Percentiles rank a stretch among this genome's conserved stretches.
These are phyloP conservation scores for Mortierella sp. DNA, from an alignment of 371 early-diverging fungal species.

Conservation along the genomic window DNA sequence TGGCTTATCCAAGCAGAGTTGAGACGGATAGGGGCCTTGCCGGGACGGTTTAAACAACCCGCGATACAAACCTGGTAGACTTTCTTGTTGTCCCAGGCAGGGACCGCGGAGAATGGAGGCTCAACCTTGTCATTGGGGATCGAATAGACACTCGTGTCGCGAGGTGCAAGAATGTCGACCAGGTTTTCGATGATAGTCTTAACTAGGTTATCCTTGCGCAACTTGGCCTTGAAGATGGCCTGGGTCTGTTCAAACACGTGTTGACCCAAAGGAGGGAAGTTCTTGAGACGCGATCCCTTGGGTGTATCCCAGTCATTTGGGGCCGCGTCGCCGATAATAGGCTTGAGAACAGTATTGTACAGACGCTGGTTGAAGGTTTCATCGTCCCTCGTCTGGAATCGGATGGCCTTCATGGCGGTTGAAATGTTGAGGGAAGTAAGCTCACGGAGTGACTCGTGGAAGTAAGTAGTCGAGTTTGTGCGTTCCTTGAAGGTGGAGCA, in stretches of 20 bases:
- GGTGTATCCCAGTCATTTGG: background rate
- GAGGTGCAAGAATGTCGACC: conserved; percentile 24
- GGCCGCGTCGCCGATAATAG: background rate
- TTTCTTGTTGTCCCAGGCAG: conserved; percentile 41
- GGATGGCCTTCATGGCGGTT: conserved; percentile 6
- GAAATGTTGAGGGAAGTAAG: conserved; percentile 13
- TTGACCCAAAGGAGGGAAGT: conserved; percentile 43
- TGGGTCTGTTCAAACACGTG: conserved; percentile 32
- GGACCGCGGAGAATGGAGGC: conserved; percentile 39
- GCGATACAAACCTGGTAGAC: conserved; percentile 33
- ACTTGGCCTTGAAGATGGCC: conserved; percentile 22
- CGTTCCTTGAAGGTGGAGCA: conserved; percentile 34
- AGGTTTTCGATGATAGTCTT: conserved; percentile 22
- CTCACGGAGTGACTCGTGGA: conserved; percentile 20
- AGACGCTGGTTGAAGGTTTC: conserved; percentile 7
- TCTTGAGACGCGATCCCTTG: background rate
- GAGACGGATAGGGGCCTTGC: conserved; percentile 20
- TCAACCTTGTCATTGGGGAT: conserved; percentile 21
- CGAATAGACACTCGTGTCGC: conserved; percentile 33
- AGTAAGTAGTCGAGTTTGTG: background rate
- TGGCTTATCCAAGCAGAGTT: conserved; percentile 29
- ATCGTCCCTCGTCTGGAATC: conserved; percentile 13
- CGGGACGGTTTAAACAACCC: conserved; percentile 16
- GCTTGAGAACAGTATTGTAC: conserved; percentile 22
- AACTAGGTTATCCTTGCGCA: conserved; percentile 13